Evolutionary conservation across 768 basidiomycete species (phyloP), one percentile per base, ranked within the genome.

Genomic region (Botryobasidium botryosum): DNA sequence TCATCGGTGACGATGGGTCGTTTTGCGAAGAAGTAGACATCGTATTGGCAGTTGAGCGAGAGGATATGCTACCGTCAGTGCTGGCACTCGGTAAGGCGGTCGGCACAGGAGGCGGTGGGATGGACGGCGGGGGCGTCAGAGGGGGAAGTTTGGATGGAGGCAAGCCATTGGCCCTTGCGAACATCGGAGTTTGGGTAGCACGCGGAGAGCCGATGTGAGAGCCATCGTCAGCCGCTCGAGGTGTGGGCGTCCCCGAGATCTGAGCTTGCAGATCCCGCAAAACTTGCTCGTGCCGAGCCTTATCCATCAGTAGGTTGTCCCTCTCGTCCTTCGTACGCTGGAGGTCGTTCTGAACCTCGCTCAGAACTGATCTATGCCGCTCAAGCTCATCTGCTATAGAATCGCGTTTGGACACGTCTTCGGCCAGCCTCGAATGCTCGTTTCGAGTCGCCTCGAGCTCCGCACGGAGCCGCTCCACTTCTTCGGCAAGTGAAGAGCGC

Each of bases 91-190:
- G 50, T 47, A 63, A 40, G 48, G 63, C 57, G 47, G 68, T 72
- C 21, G 84, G 84, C 4, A 78, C 74, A 15, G 83, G 84, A 1
- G 82, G 83, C 18, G 84, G 84, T 1, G 90, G 90, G 8, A 85
- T 72, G 26, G 81, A 70, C 0, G 88, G 90, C 8, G 90, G 85
- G 6, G 88, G 87, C 0, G 81, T 82, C 0, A 83, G 80, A 15
- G 87, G 88, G 25, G 87, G 87, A 13, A 82, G 71, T 61, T 88
- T 90, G 53, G 74, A 66, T 24, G 74, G 63, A 33, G 80, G 72
- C 40, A 84, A 60, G 35, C 71, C 73, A 47, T 70, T 70, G 44
- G 69, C 62, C 45, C 80, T 72, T 28, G 67, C 68, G 55, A 71
- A 79, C 8, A 12, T 26, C 28, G 72, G 51, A 29, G 57, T 53